phyloP scores from a whole-genome alignment of 345 rosid genomes.

The Gossypium herbaceum region DNA sequence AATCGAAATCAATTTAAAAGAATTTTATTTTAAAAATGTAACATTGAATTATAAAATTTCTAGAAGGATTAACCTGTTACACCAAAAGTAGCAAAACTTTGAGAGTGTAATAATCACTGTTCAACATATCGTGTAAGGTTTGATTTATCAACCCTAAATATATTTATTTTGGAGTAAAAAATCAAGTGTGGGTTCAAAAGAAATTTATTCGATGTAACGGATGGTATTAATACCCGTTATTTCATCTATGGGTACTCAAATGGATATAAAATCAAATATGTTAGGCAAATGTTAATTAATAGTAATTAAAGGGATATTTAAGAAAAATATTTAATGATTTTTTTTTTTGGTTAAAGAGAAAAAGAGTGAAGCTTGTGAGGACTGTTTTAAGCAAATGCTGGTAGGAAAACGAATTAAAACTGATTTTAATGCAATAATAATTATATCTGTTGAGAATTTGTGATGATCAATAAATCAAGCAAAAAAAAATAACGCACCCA shows the following conservation, averaged over 20 bases:
- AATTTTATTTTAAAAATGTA: too few relatives aligned
- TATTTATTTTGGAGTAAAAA: not conserved
- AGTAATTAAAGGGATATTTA: not conserved
- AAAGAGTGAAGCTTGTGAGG: too few relatives aligned
- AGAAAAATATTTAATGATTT: not conserved
- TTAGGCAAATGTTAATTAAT: not conserved
- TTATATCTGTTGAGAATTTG: constrained; percentile 5
- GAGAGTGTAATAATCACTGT: too few relatives aligned
- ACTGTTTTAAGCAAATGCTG: not conserved
- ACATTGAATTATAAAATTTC: too few relatives aligned
- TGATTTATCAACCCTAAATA: not conserved
- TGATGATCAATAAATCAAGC: not conserved
- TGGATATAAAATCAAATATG: not conserved
- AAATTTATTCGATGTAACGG: constrained; percentile 1
- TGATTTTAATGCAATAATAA: not conserved
- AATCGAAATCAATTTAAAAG: too few relatives aligned
- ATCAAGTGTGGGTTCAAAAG: not conserved
- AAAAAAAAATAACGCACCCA: not conserved
- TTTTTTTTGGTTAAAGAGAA: not conserved
- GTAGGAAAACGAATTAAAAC: not conserved
- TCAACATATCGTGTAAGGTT: too few relatives aligned
- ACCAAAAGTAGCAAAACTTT: too few relatives aligned
- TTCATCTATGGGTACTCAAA: not conserved
- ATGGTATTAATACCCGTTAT: not conserved
- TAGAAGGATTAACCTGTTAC: too few relatives aligned